Evolutionary conservation across 352 stramenopile genomes (phyloP).

Genomic region (Globisporangium perplexum): DNA sequence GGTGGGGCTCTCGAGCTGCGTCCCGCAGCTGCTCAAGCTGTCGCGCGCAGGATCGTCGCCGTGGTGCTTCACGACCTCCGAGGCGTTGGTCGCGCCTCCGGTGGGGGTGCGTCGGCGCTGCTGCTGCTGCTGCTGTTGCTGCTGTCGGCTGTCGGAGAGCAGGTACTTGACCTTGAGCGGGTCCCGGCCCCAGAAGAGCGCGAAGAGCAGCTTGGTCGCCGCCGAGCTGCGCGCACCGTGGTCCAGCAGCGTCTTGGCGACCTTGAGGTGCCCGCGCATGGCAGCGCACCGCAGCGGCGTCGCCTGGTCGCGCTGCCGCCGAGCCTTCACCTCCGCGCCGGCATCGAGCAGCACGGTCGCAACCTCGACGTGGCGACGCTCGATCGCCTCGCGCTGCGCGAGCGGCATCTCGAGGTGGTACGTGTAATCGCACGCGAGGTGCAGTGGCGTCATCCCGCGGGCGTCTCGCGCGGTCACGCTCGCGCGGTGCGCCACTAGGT

Average conservation of each 20-base stretch:
- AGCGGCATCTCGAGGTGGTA: slow-evolving; percentile 13
- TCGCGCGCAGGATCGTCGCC: neutral
- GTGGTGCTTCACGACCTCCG: neutral
- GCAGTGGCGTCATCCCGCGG: slow-evolving; percentile 32
- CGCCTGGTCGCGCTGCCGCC: slow-evolving; percentile 11
- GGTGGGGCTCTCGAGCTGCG: slow-evolving; percentile 7
- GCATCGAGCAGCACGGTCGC: slow-evolving; percentile 16
- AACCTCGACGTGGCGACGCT: slow-evolving; percentile 18
- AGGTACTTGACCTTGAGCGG: slow-evolving; percentile 28
- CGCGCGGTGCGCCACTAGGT: slow-evolving; percentile 19
- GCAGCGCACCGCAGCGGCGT: slow-evolving; percentile 29
- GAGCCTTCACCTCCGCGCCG: slow-evolving; percentile 17
- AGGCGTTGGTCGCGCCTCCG: neutral
- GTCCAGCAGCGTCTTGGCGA: slow-evolving; percentile 27
- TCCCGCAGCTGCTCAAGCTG: slow-evolving; percentile 7
- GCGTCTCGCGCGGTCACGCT: slow-evolving; percentile 20
- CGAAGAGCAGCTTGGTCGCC: slow-evolving; percentile 16
- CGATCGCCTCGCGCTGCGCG: slow-evolving; percentile 12
- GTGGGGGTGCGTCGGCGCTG: neutral
- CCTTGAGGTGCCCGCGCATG: slow-evolving; percentile 19
- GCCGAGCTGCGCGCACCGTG: slow-evolving; percentile 19
- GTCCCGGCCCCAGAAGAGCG: slow-evolving; percentile 12
- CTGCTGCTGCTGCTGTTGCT: slow-evolving; percentile 1
- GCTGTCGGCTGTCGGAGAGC: slow-evolving; percentile 7
- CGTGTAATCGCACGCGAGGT: slow-evolving; percentile 28